phyloP scores from a whole-genome alignment of 371 early-diverging fungal genomes.

The Gilbertella persicaria region DNA sequence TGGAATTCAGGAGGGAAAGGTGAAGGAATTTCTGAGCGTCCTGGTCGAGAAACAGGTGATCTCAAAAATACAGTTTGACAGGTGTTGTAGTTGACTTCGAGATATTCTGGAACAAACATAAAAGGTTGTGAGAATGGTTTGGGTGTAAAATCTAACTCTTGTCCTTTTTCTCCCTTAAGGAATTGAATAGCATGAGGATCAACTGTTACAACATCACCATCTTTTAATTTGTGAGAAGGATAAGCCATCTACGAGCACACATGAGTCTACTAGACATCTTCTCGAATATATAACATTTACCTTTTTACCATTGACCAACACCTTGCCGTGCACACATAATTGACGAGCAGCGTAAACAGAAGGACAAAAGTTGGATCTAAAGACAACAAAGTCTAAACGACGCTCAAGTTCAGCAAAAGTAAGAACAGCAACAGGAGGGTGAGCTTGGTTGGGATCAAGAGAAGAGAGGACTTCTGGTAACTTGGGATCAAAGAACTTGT shows the following conservation, averaged over 20 bases:
- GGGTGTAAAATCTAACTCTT: conserved; percentile 70
- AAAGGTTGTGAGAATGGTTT: conserved; percentile 90
- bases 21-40: conserved; percentile 89
- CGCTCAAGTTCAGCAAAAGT: conserved; percentile 91
- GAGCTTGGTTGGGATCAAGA: conserved; percentile 42
- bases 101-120: conserved; percentile 94
- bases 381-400: conserved; percentile 89
- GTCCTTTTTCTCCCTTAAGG: conserved; percentile 59
- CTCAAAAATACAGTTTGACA: conserved; percentile 89
- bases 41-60: conserved; percentile 84
- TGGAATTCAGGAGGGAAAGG: conserved; percentile 91
- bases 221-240: conserved; percentile 81
- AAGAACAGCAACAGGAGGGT: conserved; percentile 81
- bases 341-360: conserved; percentile 85
- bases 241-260: conserved; percentile 50
- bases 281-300: conserved; percentile 41
- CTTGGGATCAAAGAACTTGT: conserved; percentile 68
- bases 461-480: conserved; percentile 70
- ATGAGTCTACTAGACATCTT: not conserved
- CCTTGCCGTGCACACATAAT: conserved; percentile 84
- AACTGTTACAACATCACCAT: conserved; percentile 90
- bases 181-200: conserved; percentile 79
- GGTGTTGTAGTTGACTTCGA: conserved; percentile 95
- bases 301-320: conserved; percentile 88
- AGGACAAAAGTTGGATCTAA: conserved; percentile 88